Percentiles rank a stretch among this genome's conserved stretches.
Evolutionary conservation across 2,329 filamentous ascomycete species (phyloP).

Genomic region (Diaporthe sp.): DNA sequence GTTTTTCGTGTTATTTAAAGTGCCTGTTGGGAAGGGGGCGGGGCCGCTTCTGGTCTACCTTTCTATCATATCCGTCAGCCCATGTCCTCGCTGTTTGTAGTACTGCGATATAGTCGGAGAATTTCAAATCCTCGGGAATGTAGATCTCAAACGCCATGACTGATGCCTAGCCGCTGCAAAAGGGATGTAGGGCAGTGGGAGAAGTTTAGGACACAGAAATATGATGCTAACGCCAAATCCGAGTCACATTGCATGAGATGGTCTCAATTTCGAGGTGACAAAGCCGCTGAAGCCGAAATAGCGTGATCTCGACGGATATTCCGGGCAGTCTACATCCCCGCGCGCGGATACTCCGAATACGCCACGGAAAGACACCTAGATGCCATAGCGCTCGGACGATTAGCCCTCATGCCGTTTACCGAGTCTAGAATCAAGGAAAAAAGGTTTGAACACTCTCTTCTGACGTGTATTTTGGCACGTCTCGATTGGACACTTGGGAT

Average conservation of each 20-base stretch:
- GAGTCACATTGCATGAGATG: constrained; percentile 4
- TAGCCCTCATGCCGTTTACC: background rate
- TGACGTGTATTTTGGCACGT: no score
- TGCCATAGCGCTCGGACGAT: background rate
- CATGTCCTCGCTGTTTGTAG: constrained; percentile 1
- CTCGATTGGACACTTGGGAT: background rate
- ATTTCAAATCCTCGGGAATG: constrained; percentile 9
- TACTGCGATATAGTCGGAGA: background rate
- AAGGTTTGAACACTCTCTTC: no score
- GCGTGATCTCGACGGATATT: background rate
- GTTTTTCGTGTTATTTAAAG: background rate
- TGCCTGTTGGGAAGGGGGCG: background rate
- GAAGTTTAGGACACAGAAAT: background rate
- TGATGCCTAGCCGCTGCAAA: background rate
- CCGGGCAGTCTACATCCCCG: background rate
- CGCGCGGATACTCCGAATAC: constrained; percentile 19
- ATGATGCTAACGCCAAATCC: background rate
- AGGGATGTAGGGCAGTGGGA: background rate
- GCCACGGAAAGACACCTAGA: background rate
- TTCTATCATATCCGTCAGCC: constrained; percentile 12
- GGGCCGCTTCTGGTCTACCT: background rate
- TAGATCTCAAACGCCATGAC: constrained; percentile 4
- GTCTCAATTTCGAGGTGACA: no score
- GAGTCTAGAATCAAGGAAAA: no score
- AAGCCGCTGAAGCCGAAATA: background rate